Conservation (phyloP, 75 land plant genomes). For the Isoetes taiwanensis region DNA sequence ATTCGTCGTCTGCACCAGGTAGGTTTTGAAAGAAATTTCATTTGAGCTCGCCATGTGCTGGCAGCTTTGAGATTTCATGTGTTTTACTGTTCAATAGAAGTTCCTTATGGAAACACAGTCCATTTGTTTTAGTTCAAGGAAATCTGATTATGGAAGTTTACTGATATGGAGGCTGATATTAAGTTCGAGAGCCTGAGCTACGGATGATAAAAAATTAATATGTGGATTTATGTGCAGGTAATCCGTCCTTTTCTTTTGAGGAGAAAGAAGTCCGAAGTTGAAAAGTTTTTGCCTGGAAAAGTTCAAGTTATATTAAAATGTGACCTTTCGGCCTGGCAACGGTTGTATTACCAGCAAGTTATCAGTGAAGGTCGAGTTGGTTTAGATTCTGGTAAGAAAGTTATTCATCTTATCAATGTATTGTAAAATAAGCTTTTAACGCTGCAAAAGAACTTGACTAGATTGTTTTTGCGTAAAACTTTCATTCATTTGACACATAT, state of each 20-base stretch:
- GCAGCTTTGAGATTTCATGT: neutral
- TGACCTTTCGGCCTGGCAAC: constrained; percentile 96
- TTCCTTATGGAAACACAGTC: neutral
- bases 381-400: constrained; percentile 46
- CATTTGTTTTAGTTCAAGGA: neutral
- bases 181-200: too few species aligned
- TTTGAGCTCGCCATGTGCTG: neutral
- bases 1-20: constrained; percentile 93
- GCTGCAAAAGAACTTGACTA: too few species aligned
- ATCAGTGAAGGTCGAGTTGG: constrained; percentile 82
- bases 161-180: too few species aligned
- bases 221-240: constrained; percentile 42
- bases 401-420: too few species aligned
- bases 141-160: neutral
- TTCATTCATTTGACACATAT: too few species aligned
- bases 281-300: constrained; percentile 83
- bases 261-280: constrained; percentile 94
- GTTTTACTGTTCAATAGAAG: neutral
- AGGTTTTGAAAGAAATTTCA: constrained; percentile 3
- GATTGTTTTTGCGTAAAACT: too few species aligned
- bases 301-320: constrained; percentile 89
- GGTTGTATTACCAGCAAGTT: constrained; percentile 80
- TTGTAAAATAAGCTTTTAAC: too few species aligned
- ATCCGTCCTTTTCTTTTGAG: constrained; percentile 86
- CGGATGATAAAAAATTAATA: neutral